These are phyloP conservation scores for Acanthamoeba sp. DNA, from an alignment of 208 protist genomes.

Conservation along the genomic window DNA sequence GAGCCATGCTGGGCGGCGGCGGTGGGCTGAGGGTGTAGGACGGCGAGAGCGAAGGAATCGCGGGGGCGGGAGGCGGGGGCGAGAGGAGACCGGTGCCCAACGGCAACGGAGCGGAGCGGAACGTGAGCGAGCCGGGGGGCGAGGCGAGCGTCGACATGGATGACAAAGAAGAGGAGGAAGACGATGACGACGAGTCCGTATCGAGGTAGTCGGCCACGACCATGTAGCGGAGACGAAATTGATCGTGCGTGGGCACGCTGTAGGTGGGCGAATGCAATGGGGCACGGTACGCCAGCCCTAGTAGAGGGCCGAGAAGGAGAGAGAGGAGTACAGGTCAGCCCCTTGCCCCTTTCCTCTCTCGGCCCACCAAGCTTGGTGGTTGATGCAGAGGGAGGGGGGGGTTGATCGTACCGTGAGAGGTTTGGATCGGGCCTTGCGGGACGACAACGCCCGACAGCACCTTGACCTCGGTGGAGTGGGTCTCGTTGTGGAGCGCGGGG, in stretches of 20 bases:
- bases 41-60: no score
- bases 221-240: not conserved
- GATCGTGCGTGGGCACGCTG: not conserved
- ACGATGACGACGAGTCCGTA: not conserved
- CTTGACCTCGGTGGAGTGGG: not conserved
- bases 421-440: not conserved
- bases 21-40: no score
- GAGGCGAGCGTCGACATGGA: not conserved
- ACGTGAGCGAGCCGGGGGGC: no score
- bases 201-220: not conserved
- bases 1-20: no score
- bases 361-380: no score
- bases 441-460: not conserved
- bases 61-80: no score
- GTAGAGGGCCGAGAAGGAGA: no score
- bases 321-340: no score
- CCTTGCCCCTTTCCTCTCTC: no score
- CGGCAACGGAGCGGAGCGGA: not conserved
- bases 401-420: no score
- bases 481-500: not conserved
- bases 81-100: no score
- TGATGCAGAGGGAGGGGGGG: no score
- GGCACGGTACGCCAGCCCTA: not conserved
- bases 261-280: not conserved
- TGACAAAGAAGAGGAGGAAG: not conserved